Evolutionary conservation across 805 yeast genomes (phyloP), one percentile per base, ranked within the genome.

Genomic region (Teunomyces stri): DNA sequence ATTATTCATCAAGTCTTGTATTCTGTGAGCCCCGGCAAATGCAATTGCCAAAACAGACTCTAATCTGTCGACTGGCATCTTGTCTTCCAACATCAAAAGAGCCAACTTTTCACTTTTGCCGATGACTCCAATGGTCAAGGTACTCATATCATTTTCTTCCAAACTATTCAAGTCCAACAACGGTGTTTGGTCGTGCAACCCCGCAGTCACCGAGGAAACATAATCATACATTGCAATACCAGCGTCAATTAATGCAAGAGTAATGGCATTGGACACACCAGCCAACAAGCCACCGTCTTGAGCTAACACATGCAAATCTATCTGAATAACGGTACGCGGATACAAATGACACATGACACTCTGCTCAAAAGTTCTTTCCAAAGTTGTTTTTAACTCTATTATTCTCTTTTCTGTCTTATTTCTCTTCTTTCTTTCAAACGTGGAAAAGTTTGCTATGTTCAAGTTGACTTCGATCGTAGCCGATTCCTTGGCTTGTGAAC

Each of bases 221-320:
- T 89, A 91, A 62, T 94, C 98, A 60, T 85, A 87, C 85, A 94
- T 84, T 4, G 97, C 86, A 40, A 94, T 84, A 43, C 98, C 98
- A 1, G 98, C 97, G 67, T 94, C 98, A 29, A 94, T 82, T 38
- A 94, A 73, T 0, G 96, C 97, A 56, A 94, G 70, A 1, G 97
- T 89, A 37, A 88, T 80, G 7, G 97, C 88, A 62, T 94, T 94
- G 37, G 89, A 76, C 54, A 94, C 81, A 0, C 87, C 76, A 0
- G 96, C 80, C 52, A 92, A 65, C 21, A 92, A 61, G 0, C 96
- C 96, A 33, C 99, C 99, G 60, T 94, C 99, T 59, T 89, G 89
- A 11, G 89, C 82, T 45, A 94, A 71, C 0, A 94, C 90, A 53
- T 88, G 87, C 5, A 91, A 71, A 38, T 80, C 78, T 5, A 92